Conservation (phyloP, 75 land plant genomes). For the Selaginella moellendorffii region DNA sequence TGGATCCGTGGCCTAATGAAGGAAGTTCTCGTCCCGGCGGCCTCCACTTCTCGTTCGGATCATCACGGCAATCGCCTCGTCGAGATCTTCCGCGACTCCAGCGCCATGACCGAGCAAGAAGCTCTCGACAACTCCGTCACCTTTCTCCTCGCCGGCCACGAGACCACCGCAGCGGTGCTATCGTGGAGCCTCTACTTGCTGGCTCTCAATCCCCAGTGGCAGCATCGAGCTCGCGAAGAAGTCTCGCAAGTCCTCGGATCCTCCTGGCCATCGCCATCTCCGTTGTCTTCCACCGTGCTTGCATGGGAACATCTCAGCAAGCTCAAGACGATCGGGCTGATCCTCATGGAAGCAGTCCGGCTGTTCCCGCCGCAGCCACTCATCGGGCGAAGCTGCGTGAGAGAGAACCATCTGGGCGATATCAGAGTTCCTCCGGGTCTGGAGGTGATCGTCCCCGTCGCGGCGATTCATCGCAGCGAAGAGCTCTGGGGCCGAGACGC, state of each 20-base stretch:
- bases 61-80: too few species aligned
- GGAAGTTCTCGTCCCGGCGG: too few species aligned
- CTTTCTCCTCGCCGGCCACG: conserved; percentile 34
- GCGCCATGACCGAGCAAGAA: too few species aligned
- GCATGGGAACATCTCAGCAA: conserved; percentile 15
- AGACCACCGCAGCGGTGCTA: conserved; percentile 32
- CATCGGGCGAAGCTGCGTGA: conserved; percentile 20
- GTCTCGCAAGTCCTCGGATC: conserved; percentile 11
- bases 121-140: conserved; percentile 29
- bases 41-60: too few species aligned
- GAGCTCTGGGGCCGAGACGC: conserved; percentile 41
- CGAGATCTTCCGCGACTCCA: too few species aligned
- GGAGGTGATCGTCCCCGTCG: conserved; percentile 26
- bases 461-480: conserved; percentile 23
- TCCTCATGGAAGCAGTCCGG: conserved; percentile 23
- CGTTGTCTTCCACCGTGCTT: too few species aligned
- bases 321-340: conserved; percentile 24
- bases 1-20: conserved; percentile 13
- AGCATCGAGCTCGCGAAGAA: conserved; percentile 27
- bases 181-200: conserved; percentile 32
- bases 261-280: too few species aligned
- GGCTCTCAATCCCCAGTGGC: conserved; percentile 28
- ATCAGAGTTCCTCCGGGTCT: conserved; percentile 20
- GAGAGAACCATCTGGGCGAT: conserved; percentile 22
- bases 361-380: conserved; percentile 34